Conservation (phyloP, 495 filamentous ascomycete species). For the Aspergillus ellipticus region DNA sequence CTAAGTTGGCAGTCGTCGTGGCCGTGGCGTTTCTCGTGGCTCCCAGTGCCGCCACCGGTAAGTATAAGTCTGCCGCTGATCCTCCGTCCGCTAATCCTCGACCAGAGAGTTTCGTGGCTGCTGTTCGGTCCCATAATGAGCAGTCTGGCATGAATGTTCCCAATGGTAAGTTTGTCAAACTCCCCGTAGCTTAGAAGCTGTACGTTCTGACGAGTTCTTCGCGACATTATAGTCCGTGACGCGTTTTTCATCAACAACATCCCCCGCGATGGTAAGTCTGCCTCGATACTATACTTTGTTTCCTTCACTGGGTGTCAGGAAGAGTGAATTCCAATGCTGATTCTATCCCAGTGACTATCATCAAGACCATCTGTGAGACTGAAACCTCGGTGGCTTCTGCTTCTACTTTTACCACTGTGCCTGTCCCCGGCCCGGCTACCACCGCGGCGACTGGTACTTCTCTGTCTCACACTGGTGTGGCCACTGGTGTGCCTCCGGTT, state of each 20-base stretch:
- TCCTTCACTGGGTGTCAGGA: not conserved
- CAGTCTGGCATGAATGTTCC: not conserved
- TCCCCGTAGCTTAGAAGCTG: not conserved
- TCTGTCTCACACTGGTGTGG: not conserved
- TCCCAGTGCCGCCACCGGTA: constrained; percentile 9
- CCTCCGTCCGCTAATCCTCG: not conserved
- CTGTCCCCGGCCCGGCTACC: not conserved
- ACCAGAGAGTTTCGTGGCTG: constrained; percentile 2
- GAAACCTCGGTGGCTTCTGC: constrained; percentile 6
- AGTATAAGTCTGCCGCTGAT: not conserved
- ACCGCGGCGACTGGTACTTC: not conserved
- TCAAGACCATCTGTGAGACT: constrained; percentile 19
- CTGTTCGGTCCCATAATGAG: not conserved
- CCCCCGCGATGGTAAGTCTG: constrained; percentile 12
- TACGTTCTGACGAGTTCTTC: not conserved
- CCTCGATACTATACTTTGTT: not conserved
- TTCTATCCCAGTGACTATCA: constrained; percentile 16
- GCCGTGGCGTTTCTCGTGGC: constrained; percentile 9
- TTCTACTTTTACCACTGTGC: not conserved
- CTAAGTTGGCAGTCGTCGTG: constrained; percentile 11
- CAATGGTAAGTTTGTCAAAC: constrained; percentile 3
- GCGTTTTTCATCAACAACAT: constrained; percentile 1
- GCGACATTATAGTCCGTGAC: not conserved
- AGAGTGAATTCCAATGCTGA: not conserved
- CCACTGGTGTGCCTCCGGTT: not conserved